Evolutionary conservation across 163 green algal genomes (phyloP).

Genomic region (Prototheca cutis): DNA sequence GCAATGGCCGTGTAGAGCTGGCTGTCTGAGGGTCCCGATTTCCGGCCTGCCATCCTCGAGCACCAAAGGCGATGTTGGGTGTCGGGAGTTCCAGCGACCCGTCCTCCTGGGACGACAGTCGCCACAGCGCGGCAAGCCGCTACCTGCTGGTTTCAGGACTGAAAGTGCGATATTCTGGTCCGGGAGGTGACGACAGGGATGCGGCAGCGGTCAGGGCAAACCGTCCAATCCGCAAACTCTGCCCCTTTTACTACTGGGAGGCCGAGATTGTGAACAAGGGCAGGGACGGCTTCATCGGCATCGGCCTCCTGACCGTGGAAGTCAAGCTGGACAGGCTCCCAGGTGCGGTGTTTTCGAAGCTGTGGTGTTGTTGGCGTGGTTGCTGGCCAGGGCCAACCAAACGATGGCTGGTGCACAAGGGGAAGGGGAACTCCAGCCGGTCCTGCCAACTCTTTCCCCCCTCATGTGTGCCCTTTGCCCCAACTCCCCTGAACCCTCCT

Average conservation of each 20-base stretch:
- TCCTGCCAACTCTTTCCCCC: too few species aligned
- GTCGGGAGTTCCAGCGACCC: not conserved
- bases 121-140: slow-evolving; percentile 6
- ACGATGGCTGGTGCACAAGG: not conserved
- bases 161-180: slow-evolving; percentile 31
- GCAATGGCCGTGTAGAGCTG: too few species aligned
- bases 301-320: slow-evolving; percentile 58
- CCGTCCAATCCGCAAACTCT: slow-evolving; percentile 45
- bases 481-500: too few species aligned
- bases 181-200: slow-evolving; percentile 57
- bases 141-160: slow-evolving; percentile 19
- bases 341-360: not conserved
- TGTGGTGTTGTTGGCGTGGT: too few species aligned
- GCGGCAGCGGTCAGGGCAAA: slow-evolving; percentile 65
- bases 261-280: slow-evolving; percentile 51
- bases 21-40: too few species aligned
- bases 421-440: too few species aligned
- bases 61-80: too few species aligned
- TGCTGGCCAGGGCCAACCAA: too few species aligned
- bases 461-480: too few species aligned
- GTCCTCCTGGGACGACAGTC: slow-evolving; percentile 4
- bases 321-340: slow-evolving; percentile 56
- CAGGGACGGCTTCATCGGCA: slow-evolving; percentile 38
- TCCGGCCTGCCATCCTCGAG: too few species aligned
- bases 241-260: slow-evolving; percentile 76